These are phyloP conservation scores for Cenchrus americanus DNA, from an alignment of 176 grass and related monocot genomes.

Conservation along the genomic window DNA sequence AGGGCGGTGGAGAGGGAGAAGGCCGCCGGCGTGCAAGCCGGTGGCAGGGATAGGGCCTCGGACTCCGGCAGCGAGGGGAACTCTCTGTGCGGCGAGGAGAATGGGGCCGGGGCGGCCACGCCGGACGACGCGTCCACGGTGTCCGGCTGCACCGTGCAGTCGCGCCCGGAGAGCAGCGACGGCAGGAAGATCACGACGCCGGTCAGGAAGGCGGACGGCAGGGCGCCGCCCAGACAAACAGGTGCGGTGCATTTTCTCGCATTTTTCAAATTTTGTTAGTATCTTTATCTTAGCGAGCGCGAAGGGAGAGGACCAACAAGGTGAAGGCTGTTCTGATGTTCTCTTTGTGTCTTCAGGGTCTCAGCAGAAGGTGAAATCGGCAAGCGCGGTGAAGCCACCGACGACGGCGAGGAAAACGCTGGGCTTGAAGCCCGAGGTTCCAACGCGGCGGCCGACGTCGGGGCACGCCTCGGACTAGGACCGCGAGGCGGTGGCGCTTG, in stretches of 20 bases:
- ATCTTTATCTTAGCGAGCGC: not conserved
- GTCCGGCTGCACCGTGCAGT: conserved; percentile 35
- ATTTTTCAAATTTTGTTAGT: not conserved
- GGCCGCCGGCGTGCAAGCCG: conserved; percentile 20
- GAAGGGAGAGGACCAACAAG: not conserved
- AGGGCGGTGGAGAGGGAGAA: conserved; percentile 77
- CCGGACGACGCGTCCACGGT: conserved; percentile 45
- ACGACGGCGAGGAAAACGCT: conserved; percentile 31
- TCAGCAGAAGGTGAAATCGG: conserved; percentile 39
- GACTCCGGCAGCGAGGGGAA: conserved; percentile 67
- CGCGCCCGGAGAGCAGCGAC: conserved; percentile 45
- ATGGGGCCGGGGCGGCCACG: conserved; percentile 34
- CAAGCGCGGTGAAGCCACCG: conserved; percentile 38
- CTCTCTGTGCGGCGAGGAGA: conserved; percentile 76
- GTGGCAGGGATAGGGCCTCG: conserved; percentile 56
- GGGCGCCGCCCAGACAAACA: conserved; percentile 45
- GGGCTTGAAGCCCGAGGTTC: conserved; percentile 45
- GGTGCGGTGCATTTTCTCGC: conserved; percentile 23
- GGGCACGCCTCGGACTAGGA: conserved; percentile 61
- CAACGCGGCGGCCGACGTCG: conserved; percentile 37
- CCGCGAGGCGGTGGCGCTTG: not conserved
- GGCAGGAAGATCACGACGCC: conserved; percentile 42
- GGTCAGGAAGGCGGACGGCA: conserved; percentile 51
- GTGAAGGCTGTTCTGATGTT: not conserved
- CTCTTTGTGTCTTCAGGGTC: conserved; percentile 24